These are phyloP conservation scores for Gaeumannomyces sp. DNA, from an alignment of 2,329 filamentous ascomycete species.

Conservation along the genomic window DNA sequence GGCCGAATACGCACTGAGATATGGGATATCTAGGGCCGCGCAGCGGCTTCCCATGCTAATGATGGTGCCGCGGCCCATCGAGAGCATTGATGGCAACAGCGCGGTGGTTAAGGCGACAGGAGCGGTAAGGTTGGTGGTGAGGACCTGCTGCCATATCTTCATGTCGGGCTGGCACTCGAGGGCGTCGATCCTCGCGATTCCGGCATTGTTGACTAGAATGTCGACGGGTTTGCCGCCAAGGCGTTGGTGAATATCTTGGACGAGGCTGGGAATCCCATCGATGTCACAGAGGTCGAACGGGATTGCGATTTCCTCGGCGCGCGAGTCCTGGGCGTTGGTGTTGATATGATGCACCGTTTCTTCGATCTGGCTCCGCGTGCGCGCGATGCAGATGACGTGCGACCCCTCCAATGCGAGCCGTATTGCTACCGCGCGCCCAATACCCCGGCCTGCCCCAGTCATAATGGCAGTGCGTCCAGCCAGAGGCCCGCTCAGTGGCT, in stretches of 20 bases:
- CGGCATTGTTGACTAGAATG: neutral
- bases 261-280: neutral
- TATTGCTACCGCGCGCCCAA: no score
- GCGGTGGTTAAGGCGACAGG: neutral
- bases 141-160: constrained; percentile 1
- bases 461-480: no score
- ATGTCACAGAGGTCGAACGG: neutral
- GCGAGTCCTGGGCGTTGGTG: neutral
- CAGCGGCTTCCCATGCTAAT: neutral
- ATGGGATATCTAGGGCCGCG: neutral
- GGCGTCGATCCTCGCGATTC: neutral
- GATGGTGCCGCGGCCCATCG: neutral
- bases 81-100: neutral
- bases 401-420: neutral
- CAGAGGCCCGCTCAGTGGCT: no score
- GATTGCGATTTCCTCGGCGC: neutral
- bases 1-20: neutral
- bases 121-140: constrained; percentile 4
- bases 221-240: neutral
- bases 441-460: no score
- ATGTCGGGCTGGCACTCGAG: constrained; percentile 2
- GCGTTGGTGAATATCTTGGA: neutral
- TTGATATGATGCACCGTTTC: neutral
- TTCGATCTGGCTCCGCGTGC: neutral
- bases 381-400: neutral